Conservation (phyloP, 345 rosid genomes). For the Citrus trifoliata region DNA sequence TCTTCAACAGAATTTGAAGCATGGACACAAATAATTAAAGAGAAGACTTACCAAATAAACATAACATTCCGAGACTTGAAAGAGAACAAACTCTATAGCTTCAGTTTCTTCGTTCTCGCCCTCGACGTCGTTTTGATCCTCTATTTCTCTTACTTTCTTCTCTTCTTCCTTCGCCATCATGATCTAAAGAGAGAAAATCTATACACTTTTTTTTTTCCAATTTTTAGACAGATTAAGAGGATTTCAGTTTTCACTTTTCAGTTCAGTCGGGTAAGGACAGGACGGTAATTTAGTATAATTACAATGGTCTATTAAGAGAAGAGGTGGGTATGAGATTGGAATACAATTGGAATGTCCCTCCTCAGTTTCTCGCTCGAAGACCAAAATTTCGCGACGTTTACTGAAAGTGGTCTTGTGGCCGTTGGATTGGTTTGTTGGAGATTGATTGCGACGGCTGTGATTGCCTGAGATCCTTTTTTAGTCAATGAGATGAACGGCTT, state of each 20-base stretch:
- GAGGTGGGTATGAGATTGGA: not conserved
- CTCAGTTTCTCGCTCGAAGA: not conserved
- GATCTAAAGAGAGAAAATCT: slow-evolving; percentile 22
- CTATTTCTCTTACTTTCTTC: slow-evolving; percentile 17
- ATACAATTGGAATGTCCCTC: not conserved
- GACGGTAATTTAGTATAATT: not conserved
- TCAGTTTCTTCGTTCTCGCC: slow-evolving; percentile 55
- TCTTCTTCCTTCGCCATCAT: slow-evolving; percentile 37
- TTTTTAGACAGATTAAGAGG: not conserved
- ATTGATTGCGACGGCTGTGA: slow-evolving; percentile 8
- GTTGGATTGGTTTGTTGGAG: not conserved
- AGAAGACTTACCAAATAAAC: slow-evolving; percentile 64
- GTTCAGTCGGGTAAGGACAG: not conserved
- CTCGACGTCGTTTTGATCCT: slow-evolving; percentile 21
- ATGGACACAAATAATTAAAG: not conserved
- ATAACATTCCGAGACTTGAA: slow-evolving; percentile 90
- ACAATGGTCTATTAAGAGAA: not conserved
- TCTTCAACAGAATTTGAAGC: not conserved
- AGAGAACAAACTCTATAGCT: slow-evolving; percentile 68
- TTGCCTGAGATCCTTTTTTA: not conserved
- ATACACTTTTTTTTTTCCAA: not conserved
- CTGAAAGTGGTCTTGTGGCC: not conserved
- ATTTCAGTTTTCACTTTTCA: not conserved
- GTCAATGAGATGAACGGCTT: slow-evolving; percentile 9
- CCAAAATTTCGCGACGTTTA: not conserved